Base-by-base conservation (phyloP, 192 early-diverging fungal species). In the Oehlia diaphana region DNA sequence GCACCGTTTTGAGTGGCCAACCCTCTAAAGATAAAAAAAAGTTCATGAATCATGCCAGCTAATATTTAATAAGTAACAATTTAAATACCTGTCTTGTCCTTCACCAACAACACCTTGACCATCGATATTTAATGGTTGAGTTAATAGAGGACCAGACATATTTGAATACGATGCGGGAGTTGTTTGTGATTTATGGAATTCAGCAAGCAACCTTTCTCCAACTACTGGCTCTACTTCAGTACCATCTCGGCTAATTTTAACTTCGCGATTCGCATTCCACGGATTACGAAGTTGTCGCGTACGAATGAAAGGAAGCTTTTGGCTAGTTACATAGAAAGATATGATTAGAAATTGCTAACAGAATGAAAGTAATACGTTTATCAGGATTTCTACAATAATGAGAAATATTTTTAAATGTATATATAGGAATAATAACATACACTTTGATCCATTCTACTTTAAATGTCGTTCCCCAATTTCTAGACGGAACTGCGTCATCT, bases 211-310 rank as follows among this genome's bases (percentile, higher is more conserved):
- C 37, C 80, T 74, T 73, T 86, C 85, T 0, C 87, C 87, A 28
- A 88, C 83, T 4, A 75, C 21, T 9, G 84, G 76, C 13, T 86
- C 87, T 1, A 88, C 79, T 47, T 88, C 87, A 2, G 87, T 88
- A 63, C 87, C 87, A 69, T 88, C 87, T 53, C 85, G 82, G 35
- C 85, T 86, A 5, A 86, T 83, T 72, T 88, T 88, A 62, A 88
- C 80, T 62, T 88, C 87, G 47, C 87, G 73, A 70, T 88, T 84
- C 12, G 86, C 84, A 70, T 88, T 86, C 42, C 83, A 82, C 4
- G 85, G 82, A 47, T 88, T 88, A 44, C 84, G 73, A 63, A 88
- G 76, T 35, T 86, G 87, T 12, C 85, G 72, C 12, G 87, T 88
- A 39, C 74, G 80, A 23, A 76, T 72, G 58, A 88, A 88, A 21